Percentiles rank a stretch among this genome's conserved stretches.
Conservation (phyloP, 805 yeast species). For the Candida yuanshanica region DNA sequence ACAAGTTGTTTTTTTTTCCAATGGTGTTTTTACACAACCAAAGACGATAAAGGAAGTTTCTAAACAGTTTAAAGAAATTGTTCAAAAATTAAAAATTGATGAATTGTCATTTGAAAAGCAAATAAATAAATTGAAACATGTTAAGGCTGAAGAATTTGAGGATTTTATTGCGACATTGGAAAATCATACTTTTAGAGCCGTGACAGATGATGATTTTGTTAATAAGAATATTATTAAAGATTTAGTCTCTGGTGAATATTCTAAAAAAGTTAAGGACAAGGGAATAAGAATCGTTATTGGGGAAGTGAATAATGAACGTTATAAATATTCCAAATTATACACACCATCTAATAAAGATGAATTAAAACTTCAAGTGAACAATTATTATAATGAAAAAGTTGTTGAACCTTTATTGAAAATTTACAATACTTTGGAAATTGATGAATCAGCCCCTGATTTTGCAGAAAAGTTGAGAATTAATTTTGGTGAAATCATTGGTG, state of each 20-base stretch:
- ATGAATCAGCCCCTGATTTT: slow-evolving; percentile 15
- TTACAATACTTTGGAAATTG: slow-evolving; percentile 16
- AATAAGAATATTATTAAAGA: slow-evolving; percentile 27
- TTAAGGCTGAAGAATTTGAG: slow-evolving; percentile 15
- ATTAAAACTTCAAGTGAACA: slow-evolving; percentile 27
- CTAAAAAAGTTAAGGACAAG: slow-evolving; percentile 18
- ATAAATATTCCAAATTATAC: slow-evolving; percentile 26
- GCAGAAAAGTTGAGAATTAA: slow-evolving; percentile 17
- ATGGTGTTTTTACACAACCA: slow-evolving; percentile 34
- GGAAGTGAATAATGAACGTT: slow-evolving; percentile 31
- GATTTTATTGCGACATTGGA: slow-evolving; percentile 24
- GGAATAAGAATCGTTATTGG: slow-evolving; percentile 26
- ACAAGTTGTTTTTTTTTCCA: slow-evolving; percentile 31
- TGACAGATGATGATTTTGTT: slow-evolving; percentile 34
- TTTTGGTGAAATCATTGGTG: slow-evolving; percentile 32
- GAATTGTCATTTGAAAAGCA: slow-evolving; percentile 17
- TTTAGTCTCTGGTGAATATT: slow-evolving; percentile 25
- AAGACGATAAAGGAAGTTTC: slow-evolving; percentile 30
- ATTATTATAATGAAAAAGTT: slow-evolving; percentile 30
- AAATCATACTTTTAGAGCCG: slow-evolving; percentile 33
- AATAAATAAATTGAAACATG: slow-evolving; percentile 17
- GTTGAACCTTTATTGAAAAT: slow-evolving; percentile 23
- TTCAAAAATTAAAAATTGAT: slow-evolving; percentile 22
- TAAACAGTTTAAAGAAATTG: slow-evolving; percentile 32
- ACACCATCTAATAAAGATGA: slow-evolving; percentile 27